Percentiles rank a stretch among this genome's conserved stretches.
These are phyloP conservation scores for Phenoliferia sp. DNA, from an alignment of 1,284 basidiomycete genomes.

Conservation along the genomic window DNA sequence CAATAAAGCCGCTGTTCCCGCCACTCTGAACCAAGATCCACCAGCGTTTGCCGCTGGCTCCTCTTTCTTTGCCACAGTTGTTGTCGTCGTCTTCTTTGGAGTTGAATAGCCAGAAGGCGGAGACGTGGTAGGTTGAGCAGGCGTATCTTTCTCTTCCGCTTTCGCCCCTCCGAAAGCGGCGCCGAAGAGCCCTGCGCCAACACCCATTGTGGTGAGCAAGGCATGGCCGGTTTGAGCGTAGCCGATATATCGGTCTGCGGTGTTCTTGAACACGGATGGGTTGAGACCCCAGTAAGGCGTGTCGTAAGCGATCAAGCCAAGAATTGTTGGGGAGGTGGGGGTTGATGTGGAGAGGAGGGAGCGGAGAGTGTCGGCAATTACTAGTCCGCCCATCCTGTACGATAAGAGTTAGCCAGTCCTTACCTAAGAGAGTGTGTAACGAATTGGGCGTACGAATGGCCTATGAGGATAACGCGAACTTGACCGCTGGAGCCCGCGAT, in stretches of 20 bases:
- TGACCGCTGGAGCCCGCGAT: slow-evolving; percentile 19
- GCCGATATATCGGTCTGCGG: slow-evolving; percentile 23
- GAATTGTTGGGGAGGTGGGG: slow-evolving; percentile 12
- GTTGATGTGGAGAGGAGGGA: slow-evolving; percentile 12
- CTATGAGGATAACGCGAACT: slow-evolving; percentile 17
- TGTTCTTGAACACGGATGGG: slow-evolving; percentile 26
- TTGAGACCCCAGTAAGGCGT: slow-evolving; percentile 26
- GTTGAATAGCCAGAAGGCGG: background rate
- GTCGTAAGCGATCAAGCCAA: slow-evolving; percentile 29
- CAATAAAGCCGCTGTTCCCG: slow-evolving; percentile 7
- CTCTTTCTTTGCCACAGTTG: background rate
- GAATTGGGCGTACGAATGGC: slow-evolving; percentile 20
- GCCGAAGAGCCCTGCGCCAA: slow-evolving; percentile 13
- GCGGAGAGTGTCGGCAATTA: slow-evolving; percentile 27
- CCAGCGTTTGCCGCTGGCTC: background rate
- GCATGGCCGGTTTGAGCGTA: slow-evolving; percentile 26
- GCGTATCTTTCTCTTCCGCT: background rate
- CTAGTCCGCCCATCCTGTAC: slow-evolving; percentile 31
- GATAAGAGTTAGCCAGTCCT: background rate
- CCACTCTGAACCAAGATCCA: slow-evolving; percentile 7
- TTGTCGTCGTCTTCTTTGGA: background rate
- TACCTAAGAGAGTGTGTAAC: background rate
- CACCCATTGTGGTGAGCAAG: slow-evolving; percentile 20
- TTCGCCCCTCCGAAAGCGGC: background rate
- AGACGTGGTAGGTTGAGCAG: background rate